Conservation (phyloP, 331 rosid species). For the Rosa hybrid region DNA sequence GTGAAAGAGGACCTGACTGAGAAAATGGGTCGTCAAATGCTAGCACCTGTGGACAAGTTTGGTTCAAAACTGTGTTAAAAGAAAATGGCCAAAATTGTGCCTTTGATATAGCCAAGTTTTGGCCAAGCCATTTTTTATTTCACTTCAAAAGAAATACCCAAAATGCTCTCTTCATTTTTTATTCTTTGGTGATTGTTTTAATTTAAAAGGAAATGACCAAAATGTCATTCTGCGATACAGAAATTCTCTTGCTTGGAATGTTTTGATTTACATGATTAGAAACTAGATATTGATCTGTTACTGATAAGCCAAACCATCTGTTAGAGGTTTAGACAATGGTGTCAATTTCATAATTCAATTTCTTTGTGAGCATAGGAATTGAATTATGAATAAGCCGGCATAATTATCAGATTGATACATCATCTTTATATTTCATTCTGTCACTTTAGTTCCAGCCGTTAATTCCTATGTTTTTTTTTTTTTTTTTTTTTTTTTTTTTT, state of each 20-base stretch:
- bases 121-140: not conserved
- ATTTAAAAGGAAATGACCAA: not conserved
- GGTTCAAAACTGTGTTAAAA: not conserved
- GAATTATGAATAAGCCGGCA: too few species aligned
- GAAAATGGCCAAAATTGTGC: not conserved
- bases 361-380: too few species aligned
- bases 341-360: too few species aligned
- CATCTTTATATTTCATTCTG: too few species aligned
- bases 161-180: not conserved
- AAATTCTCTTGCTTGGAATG: not conserved
- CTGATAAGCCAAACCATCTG: not conserved
- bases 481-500: too few species aligned
- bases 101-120: not conserved
- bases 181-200: not conserved
- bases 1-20: constrained; percentile 44
- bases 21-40: constrained; percentile 53
- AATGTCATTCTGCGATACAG: not conserved
- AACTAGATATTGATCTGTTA: not conserved
- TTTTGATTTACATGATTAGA: not conserved
- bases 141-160: not conserved
- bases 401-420: too few species aligned
- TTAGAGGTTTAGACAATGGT: too few species aligned
- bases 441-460: too few species aligned
- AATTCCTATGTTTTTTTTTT: too few species aligned
- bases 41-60: constrained; percentile 47